Evolutionary conservation across 495 filamentous ascomycete genomes (phyloP).

Genomic region (Halenospora varia): DNA sequence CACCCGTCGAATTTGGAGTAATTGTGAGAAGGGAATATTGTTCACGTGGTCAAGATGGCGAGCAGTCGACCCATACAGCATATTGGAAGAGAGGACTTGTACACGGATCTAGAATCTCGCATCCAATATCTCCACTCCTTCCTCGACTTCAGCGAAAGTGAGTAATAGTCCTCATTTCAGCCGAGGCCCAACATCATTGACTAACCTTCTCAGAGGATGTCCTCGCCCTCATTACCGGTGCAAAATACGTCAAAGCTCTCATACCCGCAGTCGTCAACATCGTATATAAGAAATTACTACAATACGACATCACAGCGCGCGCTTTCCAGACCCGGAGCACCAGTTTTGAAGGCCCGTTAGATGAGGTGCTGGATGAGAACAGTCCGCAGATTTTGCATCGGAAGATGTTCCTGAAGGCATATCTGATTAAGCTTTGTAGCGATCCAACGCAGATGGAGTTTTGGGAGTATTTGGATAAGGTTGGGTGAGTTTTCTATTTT

Average conservation of each 20-base stretch:
- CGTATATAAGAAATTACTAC: conserved; percentile 73
- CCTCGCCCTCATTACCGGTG: conserved; percentile 58
- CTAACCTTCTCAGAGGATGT: conserved; percentile 49
- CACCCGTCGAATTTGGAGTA: background rate
- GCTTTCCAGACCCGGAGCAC: conserved; percentile 65
- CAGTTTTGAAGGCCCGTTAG: conserved; percentile 55
- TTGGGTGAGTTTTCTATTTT: conserved; percentile 50
- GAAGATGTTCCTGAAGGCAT: conserved; percentile 72
- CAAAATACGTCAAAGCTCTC: conserved; percentile 69
- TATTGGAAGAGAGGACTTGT: conserved; percentile 64
- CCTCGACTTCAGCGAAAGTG: conserved; percentile 67
- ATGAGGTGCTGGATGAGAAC: conserved; percentile 56
- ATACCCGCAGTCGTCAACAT: conserved; percentile 71
- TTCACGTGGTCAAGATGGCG: background rate
- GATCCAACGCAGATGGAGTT: conserved; percentile 71
- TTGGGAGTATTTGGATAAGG: conserved; percentile 76
- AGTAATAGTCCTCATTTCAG: conserved; percentile 12
- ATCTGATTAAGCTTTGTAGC: conserved; percentile 63
- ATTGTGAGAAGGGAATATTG: background rate
- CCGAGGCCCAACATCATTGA: background rate
- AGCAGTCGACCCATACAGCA: conserved; percentile 43
- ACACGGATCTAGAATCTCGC: conserved; percentile 61
- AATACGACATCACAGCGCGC: conserved; percentile 71
- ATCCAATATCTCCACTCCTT: conserved; percentile 69
- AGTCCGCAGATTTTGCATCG: conserved; percentile 68